Evolutionary conservation across 768 basidiomycete genomes (phyloP).

Genomic region (Podaxis mareebaensis): DNA sequence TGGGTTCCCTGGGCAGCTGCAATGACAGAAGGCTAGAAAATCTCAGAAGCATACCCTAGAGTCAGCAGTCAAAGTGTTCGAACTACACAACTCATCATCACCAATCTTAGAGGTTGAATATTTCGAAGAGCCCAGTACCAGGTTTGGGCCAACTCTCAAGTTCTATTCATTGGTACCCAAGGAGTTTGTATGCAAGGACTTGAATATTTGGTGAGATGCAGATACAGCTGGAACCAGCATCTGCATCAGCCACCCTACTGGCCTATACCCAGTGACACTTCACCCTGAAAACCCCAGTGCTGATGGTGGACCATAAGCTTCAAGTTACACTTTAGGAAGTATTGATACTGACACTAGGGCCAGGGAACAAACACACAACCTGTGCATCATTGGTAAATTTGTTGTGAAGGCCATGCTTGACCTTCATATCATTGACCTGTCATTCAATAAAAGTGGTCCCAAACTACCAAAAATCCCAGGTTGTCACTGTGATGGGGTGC

Average conservation of each 20-base stretch:
- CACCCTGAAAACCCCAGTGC: conserved; percentile 65
- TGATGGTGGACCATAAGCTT: conserved; percentile 73
- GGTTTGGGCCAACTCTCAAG: conserved; percentile 94
- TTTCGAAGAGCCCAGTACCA: conserved; percentile 98
- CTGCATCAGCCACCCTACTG: conserved; percentile 83
- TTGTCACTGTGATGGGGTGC: too few relatives aligned
- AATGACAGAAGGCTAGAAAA: conserved; percentile 97
- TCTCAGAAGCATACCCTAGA: conserved; percentile 93
- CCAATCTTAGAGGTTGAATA: conserved; percentile 97
- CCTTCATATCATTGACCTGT: conserved; percentile 94
- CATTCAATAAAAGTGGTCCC: conserved; percentile 67
- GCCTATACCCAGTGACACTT: conserved; percentile 88
- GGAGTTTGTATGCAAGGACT: conserved; percentile 86
- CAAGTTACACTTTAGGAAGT: not conserved
- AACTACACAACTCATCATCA: conserved; percentile 92
- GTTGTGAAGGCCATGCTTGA: conserved; percentile 96
- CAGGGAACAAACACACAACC: conserved; percentile 84
- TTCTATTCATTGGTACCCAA: conserved; percentile 96
- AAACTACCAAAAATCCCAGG: too few relatives aligned
- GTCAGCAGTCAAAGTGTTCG: conserved; percentile 96
- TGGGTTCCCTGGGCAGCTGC: conserved; percentile 87
- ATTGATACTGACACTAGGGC: conserved; percentile 15
- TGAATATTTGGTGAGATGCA: conserved; percentile 91
- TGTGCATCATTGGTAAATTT: conserved; percentile 92
- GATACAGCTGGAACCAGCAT: conserved; percentile 59